These are phyloP conservation scores for Wickerhamomyces pijperi DNA, from an alignment of 805 yeast genomes.

Conservation along the genomic window DNA sequence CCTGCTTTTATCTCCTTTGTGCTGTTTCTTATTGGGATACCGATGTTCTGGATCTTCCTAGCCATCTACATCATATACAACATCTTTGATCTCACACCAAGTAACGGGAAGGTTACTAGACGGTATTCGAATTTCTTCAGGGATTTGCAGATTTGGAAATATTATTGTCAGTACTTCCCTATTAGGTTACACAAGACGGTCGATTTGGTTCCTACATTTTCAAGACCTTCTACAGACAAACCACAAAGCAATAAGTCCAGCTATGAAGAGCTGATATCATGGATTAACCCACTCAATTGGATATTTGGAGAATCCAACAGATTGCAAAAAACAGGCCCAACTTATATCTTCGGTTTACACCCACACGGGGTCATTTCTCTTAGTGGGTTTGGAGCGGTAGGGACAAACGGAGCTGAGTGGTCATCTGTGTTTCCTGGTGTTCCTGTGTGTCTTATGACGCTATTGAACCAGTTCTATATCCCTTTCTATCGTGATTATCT, in stretches of 20 bases:
- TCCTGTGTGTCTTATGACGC: conserved; percentile 65
- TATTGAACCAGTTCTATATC: conserved; percentile 69
- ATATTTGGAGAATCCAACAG: background rate
- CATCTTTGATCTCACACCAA: conserved; percentile 51
- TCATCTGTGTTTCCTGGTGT: conserved; percentile 70
- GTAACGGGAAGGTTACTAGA: conserved; percentile 56
- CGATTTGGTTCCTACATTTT: conserved; percentile 66
- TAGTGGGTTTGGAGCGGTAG: conserved; percentile 80
- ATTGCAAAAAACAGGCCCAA: conserved; percentile 40
- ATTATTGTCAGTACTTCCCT: conserved; percentile 75
- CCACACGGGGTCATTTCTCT: conserved; percentile 94
- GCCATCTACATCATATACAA: conserved; percentile 56
- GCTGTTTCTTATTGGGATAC: conserved; percentile 46
- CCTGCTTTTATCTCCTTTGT: conserved; percentile 46
- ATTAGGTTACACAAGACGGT: conserved; percentile 55
- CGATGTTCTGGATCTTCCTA: conserved; percentile 56
- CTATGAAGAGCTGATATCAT: too few species aligned
- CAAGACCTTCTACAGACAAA: conserved; percentile 17
- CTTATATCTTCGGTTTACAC: conserved; percentile 85
- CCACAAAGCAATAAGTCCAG: background rate
- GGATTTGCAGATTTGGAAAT: conserved; percentile 48
- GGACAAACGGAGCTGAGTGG: conserved; percentile 72
- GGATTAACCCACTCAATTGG: conserved; percentile 11
- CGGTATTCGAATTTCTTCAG: conserved; percentile 50
- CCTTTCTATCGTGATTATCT: conserved; percentile 86